Base-by-base conservation (phyloP, 257 asterid species). In the Nicotiana benthamiana region DNA sequence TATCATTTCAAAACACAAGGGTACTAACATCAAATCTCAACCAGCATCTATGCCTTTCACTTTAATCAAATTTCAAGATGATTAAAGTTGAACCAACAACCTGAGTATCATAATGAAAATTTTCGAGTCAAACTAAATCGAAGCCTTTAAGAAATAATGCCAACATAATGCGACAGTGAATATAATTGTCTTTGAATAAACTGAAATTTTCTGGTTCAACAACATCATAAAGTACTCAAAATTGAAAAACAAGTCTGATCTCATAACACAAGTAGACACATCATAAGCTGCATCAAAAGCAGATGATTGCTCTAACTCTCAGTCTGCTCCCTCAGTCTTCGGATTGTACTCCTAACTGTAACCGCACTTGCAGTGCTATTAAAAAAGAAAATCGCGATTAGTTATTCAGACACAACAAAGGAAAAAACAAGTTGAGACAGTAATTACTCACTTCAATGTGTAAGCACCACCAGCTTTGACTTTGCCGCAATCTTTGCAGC, bases 401-500 rank as follows among this genome's bases (percentile, higher is more conserved):
- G 61, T 48, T 48, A 74, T 13, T 26, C 2, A 13, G 40, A 13
- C 36, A 74, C 36, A 22, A 54, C 7, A 74, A 48, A 48, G 24
- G 40, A 24, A 15, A 74, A 46, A 12, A 22, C 24, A 1, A 72
- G 40, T 24, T 43, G 61, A 74, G 78, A 22, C 40, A 24, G 78
- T 48, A 24, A 74, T 24, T 74, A 48, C 48, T 40, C 48, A 40
- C 78, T 74, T 74, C 78, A 74, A 48, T 48, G 78, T 74, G 61
- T 74, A 74, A 48, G 78, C 78, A 48, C 78, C 78, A 15, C 78
- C 78, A 5, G 78, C 78, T 48, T 74, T 74, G 26, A 74, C 78
- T 26, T 74, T 74, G 17, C 78, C 78, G 1, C 78, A 74, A 74
- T 74, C 78, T 74, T 74, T 74, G 78, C 78, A 74, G 9, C 78